Base-by-base conservation (phyloP, 2,329 filamentous ascomycete genomes). In the Rutstroemia sp. region DNA sequence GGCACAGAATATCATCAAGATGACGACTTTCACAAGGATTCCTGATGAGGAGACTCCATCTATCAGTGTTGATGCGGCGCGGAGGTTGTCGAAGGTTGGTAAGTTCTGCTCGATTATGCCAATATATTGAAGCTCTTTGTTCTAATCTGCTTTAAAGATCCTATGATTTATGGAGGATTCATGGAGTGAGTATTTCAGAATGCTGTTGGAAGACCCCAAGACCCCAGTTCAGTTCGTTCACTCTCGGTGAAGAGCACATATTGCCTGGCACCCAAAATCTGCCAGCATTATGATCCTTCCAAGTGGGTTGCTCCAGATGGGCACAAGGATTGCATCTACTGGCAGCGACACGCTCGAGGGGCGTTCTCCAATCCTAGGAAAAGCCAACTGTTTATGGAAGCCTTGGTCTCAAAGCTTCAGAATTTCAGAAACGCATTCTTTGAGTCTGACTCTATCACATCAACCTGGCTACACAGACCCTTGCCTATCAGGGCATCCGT, bases 151-250 rank as follows among this genome's bases (percentile, higher is more conserved):
- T 30, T 9, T 19, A 17, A 17, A 67, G 84, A 91, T 66, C 81
- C 87, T 59, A 89, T 89, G 68, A 89, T 88, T 65, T 94, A 92
- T 77, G 86, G 87, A 56, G 89, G 88, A 10, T 94, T 94, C 72
- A 89, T 86, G 58, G 89, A 94, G 87, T 89, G 74, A 72, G 81
- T 71, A 40, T 50, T 40, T n/a, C 39, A n/a, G 27, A 30, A 40
- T 2, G 16, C 16, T 19, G 16, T 40, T 19, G 14, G 6, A 14
- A 40, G 14, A n/a, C 17, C 39, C 17, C 17, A 14, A 40, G 14
- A n/a, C 17, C 39, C 17, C 17, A 19, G 6, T 16, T 19, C 39
- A 16, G 14, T n/a, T n/a, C 14, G 17, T 19, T 14, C 39, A 40
- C 14, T 7, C 39, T 40, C 14, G 14, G n/a, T 40, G 16, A n/a